phyloP scores from a whole-genome alignment of 176 grass and related monocot species.

The Puya raimondii region DNA sequence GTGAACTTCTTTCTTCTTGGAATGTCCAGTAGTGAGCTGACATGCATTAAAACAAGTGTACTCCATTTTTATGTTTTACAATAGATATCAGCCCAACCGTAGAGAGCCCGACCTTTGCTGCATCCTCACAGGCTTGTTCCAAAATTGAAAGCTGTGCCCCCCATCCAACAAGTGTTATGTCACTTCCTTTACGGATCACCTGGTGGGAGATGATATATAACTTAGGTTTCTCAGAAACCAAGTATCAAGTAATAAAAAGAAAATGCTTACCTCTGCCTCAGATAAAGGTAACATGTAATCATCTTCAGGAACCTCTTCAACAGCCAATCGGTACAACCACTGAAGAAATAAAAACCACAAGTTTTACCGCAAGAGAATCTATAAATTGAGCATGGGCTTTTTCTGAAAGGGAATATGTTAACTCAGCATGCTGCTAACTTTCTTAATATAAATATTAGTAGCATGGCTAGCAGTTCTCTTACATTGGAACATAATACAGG shows the following conservation, averaged over 20 bases:
- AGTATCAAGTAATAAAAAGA: background rate
- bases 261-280: constrained; percentile 62
- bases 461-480: no score
- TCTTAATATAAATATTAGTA: no score
- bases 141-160: constrained; percentile 83
- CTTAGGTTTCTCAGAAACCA: background rate
- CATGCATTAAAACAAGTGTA: background rate
- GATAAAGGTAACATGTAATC: constrained; percentile 89
- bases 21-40: no score
- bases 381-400: background rate
- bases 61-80: background rate
- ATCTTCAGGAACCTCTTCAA: constrained; percentile 82
- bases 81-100: background rate
- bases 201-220: constrained; percentile 12
- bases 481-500: no score
- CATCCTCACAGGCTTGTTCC: constrained; percentile 79
- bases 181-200: constrained; percentile 72
- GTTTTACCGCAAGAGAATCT: constrained; percentile 10
- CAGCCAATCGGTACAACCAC: constrained; percentile 82
- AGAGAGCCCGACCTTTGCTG: constrained; percentile 50
- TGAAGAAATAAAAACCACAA: constrained; percentile 18
- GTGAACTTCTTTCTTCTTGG: no score
- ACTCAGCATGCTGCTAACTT: background rate
- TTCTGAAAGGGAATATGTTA: background rate
- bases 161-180: constrained; percentile 91